Percentiles rank a stretch among this genome's conserved stretches.
Conservation (phyloP, 2,329 filamentous ascomycete species). For the Pseudocercospora macadamiae region DNA sequence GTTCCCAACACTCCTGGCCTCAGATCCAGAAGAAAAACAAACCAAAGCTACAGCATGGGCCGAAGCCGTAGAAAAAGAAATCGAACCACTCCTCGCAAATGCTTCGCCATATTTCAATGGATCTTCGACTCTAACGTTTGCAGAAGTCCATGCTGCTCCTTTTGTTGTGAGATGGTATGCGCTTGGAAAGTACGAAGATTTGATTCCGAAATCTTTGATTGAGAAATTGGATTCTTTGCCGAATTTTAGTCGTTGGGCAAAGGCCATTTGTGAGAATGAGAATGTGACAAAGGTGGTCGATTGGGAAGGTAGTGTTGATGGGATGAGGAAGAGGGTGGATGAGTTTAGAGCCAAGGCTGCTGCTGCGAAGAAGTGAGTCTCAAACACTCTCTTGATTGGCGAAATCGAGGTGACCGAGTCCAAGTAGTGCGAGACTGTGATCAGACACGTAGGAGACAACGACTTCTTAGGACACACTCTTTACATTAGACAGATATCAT, state of each 20-base stretch:
- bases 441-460: too few relatives aligned
- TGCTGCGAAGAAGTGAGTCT: constrained; percentile 19
- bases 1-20: constrained; percentile 53
- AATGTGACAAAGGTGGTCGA: constrained; percentile 67
- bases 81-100: constrained; percentile 68
- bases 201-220: constrained; percentile 57
- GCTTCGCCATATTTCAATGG: constrained; percentile 52
- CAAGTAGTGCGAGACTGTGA: too few relatives aligned
- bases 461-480: too few relatives aligned
- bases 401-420: too few relatives aligned
- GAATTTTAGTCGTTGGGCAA: constrained; percentile 45
- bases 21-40: constrained; percentile 54
- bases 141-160: constrained; percentile 70
- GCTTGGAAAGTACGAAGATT: constrained; percentile 55
- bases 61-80: constrained; percentile 64
- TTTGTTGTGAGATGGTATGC: constrained; percentile 66
- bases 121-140: constrained; percentile 64
- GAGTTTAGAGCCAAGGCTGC: constrained; percentile 33
- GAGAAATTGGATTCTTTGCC: constrained; percentile 60
- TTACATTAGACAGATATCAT: constrained; percentile 14
- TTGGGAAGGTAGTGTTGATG: constrained; percentile 45
- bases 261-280: constrained; percentile 42
- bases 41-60: constrained; percentile 56
- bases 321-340: constrained; percentile 48
- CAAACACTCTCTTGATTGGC: too few relatives aligned